A percentile compares a stretch with the other conserved stretches of the same genome.
These are phyloP conservation scores for Amauroascus verrucosus DNA, from an alignment of 2,329 filamentous ascomycete species.

Conservation along the genomic window DNA sequence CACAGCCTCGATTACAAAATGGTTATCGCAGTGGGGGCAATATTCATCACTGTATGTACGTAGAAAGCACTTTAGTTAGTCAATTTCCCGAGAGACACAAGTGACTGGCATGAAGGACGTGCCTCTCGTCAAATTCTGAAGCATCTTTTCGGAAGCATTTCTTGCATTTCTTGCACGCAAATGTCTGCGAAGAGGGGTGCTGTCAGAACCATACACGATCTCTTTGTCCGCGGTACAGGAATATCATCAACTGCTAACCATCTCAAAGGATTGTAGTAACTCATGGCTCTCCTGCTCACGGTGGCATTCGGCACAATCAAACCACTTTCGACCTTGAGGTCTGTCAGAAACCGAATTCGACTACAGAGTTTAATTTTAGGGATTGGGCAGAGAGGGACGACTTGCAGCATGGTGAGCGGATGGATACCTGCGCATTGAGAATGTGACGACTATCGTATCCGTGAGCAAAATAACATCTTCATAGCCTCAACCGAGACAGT, in stretches of 20 bases:
- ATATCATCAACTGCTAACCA: slow-evolving; percentile 43
- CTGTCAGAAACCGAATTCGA: not conserved
- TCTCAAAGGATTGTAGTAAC: slow-evolving; percentile 68
- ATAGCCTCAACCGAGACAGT: not conserved
- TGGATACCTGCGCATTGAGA: slow-evolving; percentile 93
- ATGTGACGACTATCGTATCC: slow-evolving; percentile 69
- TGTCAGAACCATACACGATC: not conserved
- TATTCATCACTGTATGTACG: slow-evolving; percentile 67
- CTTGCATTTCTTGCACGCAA: slow-evolving; percentile 97
- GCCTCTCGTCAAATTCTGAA: slow-evolving; percentile 78
- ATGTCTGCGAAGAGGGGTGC: slow-evolving; percentile 38
- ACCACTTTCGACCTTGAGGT: slow-evolving; percentile 80
- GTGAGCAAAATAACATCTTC: not conserved
- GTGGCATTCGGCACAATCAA: slow-evolving; percentile 96
- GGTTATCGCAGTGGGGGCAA: slow-evolving; percentile 98
- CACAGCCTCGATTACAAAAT: slow-evolving; percentile 84
- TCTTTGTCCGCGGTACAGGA: not conserved
- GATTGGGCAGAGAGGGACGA: slow-evolving; percentile 13
- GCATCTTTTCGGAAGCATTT: slow-evolving; percentile 96
- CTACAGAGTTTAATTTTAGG: not conserved
- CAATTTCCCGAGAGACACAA: not conserved
- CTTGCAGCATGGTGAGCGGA: slow-evolving; percentile 91
- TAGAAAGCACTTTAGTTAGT: not conserved
- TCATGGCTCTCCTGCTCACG: slow-evolving; percentile 66
- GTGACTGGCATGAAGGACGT: slow-evolving; percentile 6